Base-by-base conservation (phyloP, 768 basidiomycete genomes). In the Amanita rubescens region DNA sequence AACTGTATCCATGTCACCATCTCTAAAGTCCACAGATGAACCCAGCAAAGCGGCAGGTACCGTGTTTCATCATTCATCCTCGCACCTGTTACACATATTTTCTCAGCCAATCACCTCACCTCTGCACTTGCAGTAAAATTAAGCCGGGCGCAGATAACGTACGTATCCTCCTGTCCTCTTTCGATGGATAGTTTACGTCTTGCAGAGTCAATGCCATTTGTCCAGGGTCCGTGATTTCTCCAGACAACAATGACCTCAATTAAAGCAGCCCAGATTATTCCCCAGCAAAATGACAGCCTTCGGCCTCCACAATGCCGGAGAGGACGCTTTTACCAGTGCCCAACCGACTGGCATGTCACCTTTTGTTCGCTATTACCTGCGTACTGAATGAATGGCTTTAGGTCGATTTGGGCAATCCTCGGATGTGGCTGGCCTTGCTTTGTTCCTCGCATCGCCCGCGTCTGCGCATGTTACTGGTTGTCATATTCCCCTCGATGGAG, bases 261-360 rank as follows among this genome's bases (percentile, higher is more conserved):
- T 3, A 44, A 22, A 17, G 35, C 25, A 20, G 12, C n/a, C 20
- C 57, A 85, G 85, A 1, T 68, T 90, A 11, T 93, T 88, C 70
- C 87, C 87, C 0, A 86, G 85, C 43, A 90, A 85, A 70, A 91
- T 93, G 89, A 91, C 90, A 1, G 80, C 85, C 0, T 89, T 72
- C 47, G 85, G 81, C 3, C 69, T 89, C 58, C 78, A 80, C 59
- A 73, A 63, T 1, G 67, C 67, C 2, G 83, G 85, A 6, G 78
- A 79, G 54, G 75, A 78, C 20, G 68, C 60, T 7, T 76, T 87
- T 55, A 73, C 71, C 35, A 63, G 71, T 1, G 63, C 60, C 15
- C 86, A 90, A 55, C 88, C 87, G 20, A 82, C 81, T 62, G 85
- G 87, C 82, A 59, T 17, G 45, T 20, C 35, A n/a, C 11, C 24